Evolutionary conservation across 768 basidiomycete genomes (phyloP), one percentile per base, ranked within the genome.

Genomic region (Pleurotus tuber-regium): DNA sequence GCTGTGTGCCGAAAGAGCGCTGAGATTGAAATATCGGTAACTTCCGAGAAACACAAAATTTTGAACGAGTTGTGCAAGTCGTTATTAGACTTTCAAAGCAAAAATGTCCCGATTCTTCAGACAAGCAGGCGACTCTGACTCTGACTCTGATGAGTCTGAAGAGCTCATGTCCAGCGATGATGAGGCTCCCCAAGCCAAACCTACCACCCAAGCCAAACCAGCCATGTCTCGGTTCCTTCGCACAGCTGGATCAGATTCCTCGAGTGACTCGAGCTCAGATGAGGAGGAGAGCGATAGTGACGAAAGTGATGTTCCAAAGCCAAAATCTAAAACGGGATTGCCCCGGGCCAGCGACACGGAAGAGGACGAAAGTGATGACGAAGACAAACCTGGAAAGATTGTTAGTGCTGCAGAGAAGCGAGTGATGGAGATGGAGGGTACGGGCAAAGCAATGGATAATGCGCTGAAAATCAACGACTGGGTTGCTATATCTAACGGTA

Each of bases 401-500:
- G 83, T 92, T 67, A 92, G 90, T 63, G 95, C 96, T 33, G 88
- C 88, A 61, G 91, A 95, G 68, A 95, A 92, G 68, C 79, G 95
- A 48, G 68, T 94, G 63, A 92, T 88, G 42, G 97, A 98, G 77
- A 95, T 98, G 84, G 95, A 98, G 68, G 83, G 83, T 1, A 88
- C 87, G 2, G 91, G 92, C 50, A 94, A 88, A 70, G 76, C 76
- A 41, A 97, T 98, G 74, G 92, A 96, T 41, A 98, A 99, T 64
- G 94, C 87, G 16, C 75, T 90, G 56, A 96, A 91, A 77, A 95
- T 96, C 59, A 96, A 95, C 61, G 94, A 99, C 70, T 99, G 97
- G 97, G 85, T 87, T 21, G 84, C 83, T 24, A 95, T 93, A 61
- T 92, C 89, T 18, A 86, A 80, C 54, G 95, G 95, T 93, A 60